Conservation (phyloP, 2,329 filamentous ascomycete species). For the Rhinocladiella similis region DNA sequence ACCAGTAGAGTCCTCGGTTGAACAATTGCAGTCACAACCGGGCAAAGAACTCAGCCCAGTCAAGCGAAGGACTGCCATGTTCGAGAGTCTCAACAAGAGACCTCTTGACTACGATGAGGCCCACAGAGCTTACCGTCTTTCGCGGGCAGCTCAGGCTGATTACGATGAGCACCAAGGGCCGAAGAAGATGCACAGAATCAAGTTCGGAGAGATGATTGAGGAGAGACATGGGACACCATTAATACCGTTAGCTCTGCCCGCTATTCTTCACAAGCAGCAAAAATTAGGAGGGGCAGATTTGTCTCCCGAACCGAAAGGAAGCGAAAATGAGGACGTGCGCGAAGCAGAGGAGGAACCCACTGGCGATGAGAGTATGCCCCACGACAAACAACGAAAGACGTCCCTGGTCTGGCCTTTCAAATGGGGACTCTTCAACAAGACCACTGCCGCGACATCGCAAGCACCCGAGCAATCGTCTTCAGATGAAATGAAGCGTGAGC, state of each 20-base stretch:
- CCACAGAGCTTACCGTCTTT: slow-evolving; percentile 6
- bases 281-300: slow-evolving; percentile 2
- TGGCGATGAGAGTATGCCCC: not conserved
- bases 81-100: slow-evolving; percentile 20
- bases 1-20: not conserved
- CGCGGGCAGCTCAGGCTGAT: not conserved
- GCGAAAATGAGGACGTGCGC: not conserved
- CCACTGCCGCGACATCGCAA: slow-evolving; percentile 12
- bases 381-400: slow-evolving; percentile 9
- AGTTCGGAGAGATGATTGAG: slow-evolving; percentile 20
- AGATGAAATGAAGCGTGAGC: slow-evolving; percentile 11
- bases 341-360: not conserved
- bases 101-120: slow-evolving; percentile 7
- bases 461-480: slow-evolving; percentile 3
- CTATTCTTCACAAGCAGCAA: slow-evolving; percentile 16
- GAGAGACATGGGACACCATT: slow-evolving; percentile 22
- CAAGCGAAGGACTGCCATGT: slow-evolving; percentile 24
- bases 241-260: slow-evolving; percentile 22
- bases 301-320: not conserved
- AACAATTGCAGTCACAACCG: not conserved
- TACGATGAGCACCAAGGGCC: not conserved
- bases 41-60: slow-evolving; percentile 21
- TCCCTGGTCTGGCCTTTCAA: slow-evolving; percentile 21
- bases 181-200: slow-evolving; percentile 17
- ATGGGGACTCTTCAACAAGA: slow-evolving; percentile 23